These are phyloP conservation scores for Pseudogymnoascus sp. DNA, from an alignment of 2,329 filamentous ascomycete genomes.

Conservation along the genomic window DNA sequence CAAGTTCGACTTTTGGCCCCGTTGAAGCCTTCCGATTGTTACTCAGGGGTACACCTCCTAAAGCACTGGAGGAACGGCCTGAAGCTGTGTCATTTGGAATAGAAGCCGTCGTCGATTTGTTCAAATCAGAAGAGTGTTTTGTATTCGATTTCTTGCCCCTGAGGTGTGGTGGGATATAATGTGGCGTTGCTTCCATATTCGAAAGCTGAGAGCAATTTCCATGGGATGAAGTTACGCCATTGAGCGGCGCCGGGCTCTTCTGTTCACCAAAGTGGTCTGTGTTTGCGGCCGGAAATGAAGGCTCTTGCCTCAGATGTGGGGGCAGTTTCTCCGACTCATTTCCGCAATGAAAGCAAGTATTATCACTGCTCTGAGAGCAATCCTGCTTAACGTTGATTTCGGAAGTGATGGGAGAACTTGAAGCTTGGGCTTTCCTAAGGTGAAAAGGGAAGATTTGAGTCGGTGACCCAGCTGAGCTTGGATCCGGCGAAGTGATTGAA, in stretches of 20 bases:
- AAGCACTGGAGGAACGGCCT: background rate
- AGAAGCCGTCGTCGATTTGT: background rate
- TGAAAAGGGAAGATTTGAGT: background rate
- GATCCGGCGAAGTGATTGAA: background rate
- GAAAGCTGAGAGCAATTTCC: background rate
- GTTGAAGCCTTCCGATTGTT: background rate
- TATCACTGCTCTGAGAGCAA: background rate
- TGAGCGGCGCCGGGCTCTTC: background rate
- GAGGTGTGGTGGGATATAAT: constrained; percentile 12
- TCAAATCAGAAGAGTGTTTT: background rate
- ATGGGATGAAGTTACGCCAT: background rate
- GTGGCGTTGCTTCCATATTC: background rate
- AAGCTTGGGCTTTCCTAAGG: background rate
- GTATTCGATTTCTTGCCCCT: constrained; percentile 3
- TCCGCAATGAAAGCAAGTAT: background rate
- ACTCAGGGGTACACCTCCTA: background rate
- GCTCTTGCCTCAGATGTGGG: background rate
- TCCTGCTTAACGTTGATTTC: background rate
- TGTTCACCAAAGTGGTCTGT: background rate
- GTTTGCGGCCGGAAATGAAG: background rate
- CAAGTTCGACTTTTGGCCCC: background rate
- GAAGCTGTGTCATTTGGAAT: background rate
- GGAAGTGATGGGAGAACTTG: background rate
- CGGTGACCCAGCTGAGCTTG: constrained; percentile 1
- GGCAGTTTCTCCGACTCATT: background rate